Base-by-base conservation (phyloP, 495 filamentous ascomycete genomes). In the Staphylotrichum longicolle region DNA sequence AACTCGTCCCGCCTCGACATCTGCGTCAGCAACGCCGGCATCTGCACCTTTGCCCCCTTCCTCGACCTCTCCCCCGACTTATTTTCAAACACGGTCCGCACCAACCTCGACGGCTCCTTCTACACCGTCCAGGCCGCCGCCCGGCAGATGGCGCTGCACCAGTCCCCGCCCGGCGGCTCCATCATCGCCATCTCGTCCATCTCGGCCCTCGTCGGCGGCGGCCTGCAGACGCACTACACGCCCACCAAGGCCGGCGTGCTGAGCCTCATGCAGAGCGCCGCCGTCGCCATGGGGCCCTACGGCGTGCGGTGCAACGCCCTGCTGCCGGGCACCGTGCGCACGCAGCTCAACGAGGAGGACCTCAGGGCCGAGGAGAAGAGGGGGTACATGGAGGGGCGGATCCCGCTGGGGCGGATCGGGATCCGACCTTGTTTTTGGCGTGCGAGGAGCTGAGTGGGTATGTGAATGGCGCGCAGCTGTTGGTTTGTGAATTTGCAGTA, bases 141-240 rank as follows among this genome's bases (percentile, higher is more conserved):
- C 0, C 82, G 83, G 0, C 89, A 91, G 70, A 94, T 96, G 90
- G 85, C 86, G 0, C 68, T 70, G 5, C 32, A 55, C 4, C 86
- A 93, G 61, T 76, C 72, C 27, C 64, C 84, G 48, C 8, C 74
- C 3, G 89, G 91, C 35, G 92, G 49, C 32, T 85, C 82, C 40
- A 94, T 96, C 65, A 95, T 96, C 64, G 91, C 83, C 0, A 82
- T 96, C 15, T 88, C 83, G 15, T 90, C 86, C n/a, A 93, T 96
- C 65, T 87, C 83, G 7, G 92, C 92, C 3, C 80, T 95, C 3
- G 91, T 96, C 1, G 92, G 92, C 37, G 91, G 91, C 20, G 88
- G 83, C 0, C 76, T 77, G 50, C 92, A 96, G 74, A 85, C 84
- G 32, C 91, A 96, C 65, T 96, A 96, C 73, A 96, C 91, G 27